Conservation (phyloP, 257 asterid species). For the Ballota nigra region DNA sequence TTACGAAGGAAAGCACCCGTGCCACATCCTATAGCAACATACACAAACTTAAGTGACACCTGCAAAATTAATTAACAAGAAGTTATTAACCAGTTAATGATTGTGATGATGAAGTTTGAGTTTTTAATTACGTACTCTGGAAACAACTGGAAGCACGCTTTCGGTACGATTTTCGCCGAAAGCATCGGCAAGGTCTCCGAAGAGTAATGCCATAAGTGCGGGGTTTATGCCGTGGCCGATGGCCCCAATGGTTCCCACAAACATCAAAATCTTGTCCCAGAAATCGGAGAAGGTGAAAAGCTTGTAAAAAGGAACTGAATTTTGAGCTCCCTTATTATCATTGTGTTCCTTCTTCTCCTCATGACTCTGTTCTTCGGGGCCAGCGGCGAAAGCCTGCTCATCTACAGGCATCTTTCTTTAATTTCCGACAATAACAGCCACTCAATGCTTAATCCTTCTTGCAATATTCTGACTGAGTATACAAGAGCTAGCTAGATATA, state of each 20-base stretch:
- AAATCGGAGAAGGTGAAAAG: slow-evolving; percentile 67
- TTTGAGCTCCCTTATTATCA: neutral
- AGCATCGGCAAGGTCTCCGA: slow-evolving; percentile 69
- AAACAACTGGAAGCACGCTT: slow-evolving; percentile 43
- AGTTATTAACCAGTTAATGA: too few species aligned
- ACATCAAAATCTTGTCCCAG: slow-evolving; percentile 57
- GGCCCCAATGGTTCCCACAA: slow-evolving; percentile 62
- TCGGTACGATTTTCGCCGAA: slow-evolving; percentile 40
- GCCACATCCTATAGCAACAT: slow-evolving; percentile 72
- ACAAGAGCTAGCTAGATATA: neutral
- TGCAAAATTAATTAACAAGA: neutral
- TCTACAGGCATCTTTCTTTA: slow-evolving; percentile 24
- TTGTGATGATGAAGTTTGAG: too few species aligned
- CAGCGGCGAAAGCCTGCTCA: slow-evolving; percentile 37
- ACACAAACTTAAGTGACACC: slow-evolving; percentile 71
- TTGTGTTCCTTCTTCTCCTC: neutral
- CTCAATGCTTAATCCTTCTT: neutral
- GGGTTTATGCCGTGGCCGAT: slow-evolving; percentile 64
- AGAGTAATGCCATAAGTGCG: slow-evolving; percentile 71
- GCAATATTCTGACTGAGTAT: too few species aligned
- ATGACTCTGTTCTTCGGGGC: neutral
- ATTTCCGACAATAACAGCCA: neutral
- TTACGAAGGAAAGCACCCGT: slow-evolving; percentile 72
- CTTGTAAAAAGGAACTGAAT: slow-evolving; percentile 62
- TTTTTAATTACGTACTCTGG: slow-evolving; percentile 31